phyloP scores from a whole-genome alignment of 2,329 filamentous ascomycete genomes.

The Bipolaris cookei region DNA sequence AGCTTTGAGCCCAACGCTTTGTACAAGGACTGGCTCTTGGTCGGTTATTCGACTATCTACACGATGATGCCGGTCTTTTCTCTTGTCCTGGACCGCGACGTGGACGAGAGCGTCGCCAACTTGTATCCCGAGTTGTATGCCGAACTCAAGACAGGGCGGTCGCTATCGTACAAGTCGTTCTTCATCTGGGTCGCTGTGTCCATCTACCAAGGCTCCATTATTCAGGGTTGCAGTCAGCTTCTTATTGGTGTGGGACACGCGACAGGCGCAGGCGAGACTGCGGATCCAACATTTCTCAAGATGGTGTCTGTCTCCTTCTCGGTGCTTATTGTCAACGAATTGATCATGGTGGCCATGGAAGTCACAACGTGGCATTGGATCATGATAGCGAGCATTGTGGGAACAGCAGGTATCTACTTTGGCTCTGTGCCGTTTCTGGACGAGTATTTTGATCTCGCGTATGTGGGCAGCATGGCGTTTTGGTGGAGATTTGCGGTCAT shows the following conservation, averaged over 20 bases:
- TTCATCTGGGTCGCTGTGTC: constrained; percentile 96
- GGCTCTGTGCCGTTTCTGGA: constrained; percentile 85
- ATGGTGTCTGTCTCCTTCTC: constrained; percentile 95
- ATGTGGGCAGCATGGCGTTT: constrained; percentile 79
- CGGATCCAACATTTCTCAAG: constrained; percentile 40
- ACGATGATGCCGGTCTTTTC: constrained; percentile 93
- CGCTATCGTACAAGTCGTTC: constrained; percentile 90
- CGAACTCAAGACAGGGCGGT: constrained; percentile 87
- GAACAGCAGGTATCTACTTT: constrained; percentile 80
- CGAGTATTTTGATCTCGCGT: constrained; percentile 86
- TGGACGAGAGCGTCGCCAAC: constrained; percentile 91
- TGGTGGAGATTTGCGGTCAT: constrained; percentile 87
- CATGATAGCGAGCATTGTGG: constrained; percentile 85
- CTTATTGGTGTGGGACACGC: constrained; percentile 69
- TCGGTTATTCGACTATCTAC: constrained; percentile 95
- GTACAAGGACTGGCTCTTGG: constrained; percentile 93
- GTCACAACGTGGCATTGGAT: constrained; percentile 96
- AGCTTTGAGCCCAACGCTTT: constrained; percentile 92
- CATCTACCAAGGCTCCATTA: constrained; percentile 93
- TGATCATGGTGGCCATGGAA: constrained; percentile 96
- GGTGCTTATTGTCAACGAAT: constrained; percentile 88
- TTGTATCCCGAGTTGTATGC: constrained; percentile 98
- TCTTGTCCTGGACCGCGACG: constrained; percentile 91
- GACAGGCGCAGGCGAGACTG: constrained; percentile 1
- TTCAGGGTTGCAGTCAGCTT: constrained; percentile 91